Base-by-base conservation (phyloP, 306 rosid genomes). In the Aeschynomene evenia region DNA sequence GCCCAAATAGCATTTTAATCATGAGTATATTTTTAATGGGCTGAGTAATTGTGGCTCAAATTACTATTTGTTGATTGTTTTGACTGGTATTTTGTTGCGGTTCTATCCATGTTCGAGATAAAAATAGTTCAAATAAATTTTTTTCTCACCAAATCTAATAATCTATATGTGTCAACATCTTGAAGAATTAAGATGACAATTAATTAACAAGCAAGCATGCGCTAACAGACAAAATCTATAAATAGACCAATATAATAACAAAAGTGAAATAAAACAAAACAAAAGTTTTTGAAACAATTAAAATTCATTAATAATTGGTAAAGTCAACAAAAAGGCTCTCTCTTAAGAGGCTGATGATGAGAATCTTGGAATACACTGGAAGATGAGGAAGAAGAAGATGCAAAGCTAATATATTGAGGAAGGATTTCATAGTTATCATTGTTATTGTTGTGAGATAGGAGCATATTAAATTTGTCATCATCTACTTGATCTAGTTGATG, bases 361-460 rank as follows among this genome's bases (percentile, higher is more conserved):
- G 82, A 83, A 70, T 87, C 88, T 74, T 82, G 94, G 80, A 80
- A 80, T 67, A 87, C 79, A 87, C 79, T 73, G 80, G 84, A 74
- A 48, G 88, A 74, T 3, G 79, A 74, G 18, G 91, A 82, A 33
- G 81, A 84, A 70, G 84, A 82, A 29, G 87, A 66, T 31, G 86
- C 76, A 76, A 83, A 78, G 52, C 11, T 66, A 5, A 58, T 56
- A 57, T 72, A 72, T 0, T 78, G 87, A 18, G 91, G 89, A 72
- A 85, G 63, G 37, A 28, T 28, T 28, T 60, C 76, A 50, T 68
- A 72, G 79, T 57, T 81, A 33, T 60, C 76, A 50, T 68, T 68
- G 79, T 57, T 81, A 33, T 15, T 80, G 52, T 66, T 50, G 21
- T 66, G 77, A 21, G 88, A 63, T 23, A 77, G 53, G 19, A 81